Base-by-base conservation (phyloP, 2,329 filamentous ascomycete genomes). In the Ilyonectria robusta region DNA sequence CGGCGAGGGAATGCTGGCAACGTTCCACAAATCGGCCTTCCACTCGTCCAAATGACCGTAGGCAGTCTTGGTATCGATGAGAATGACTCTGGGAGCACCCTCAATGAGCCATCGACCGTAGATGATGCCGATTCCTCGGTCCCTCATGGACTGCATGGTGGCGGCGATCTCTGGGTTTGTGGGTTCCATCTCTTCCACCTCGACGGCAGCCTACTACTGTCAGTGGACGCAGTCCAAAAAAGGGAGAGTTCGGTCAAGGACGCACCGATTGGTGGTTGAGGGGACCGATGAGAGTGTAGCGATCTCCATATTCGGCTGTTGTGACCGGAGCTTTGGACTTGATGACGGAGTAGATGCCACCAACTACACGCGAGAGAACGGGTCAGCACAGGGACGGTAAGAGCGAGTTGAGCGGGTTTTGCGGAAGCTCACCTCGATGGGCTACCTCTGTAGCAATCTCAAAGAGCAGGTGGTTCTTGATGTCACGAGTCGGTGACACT, bases 291-390 rank as follows among this genome's bases (percentile, higher is more conserved):
- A 98, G 89, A 31, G 94, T 97, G 83, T 99, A 99, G 73, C 94
- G 91, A 67, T 97, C 94, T 82, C 96, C 96, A 96, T 98, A 99
- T 83, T 99, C 96, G 68, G 94, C 94, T 1, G 95, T 98, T 48
- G 96, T 98, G 69, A 98, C 96, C 57, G 96, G 95, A 42, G 96
- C 95, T 83, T 99, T 99, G 69, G 96, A 99, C 84, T 99, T 99
- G 83, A 99, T 91, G 72, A 99, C 96, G 17, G 95, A 98, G 87
- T 99, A 99, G 84, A 99, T 99, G 77, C 96, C 96, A 78, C 96
- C 96, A 69, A 99, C 96, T 97, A 65, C 17, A 53, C 33, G 51
- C 65, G 44, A 54, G 61, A 55, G 47, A 21, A 67, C 48, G 46
- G n/a, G 57, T 68, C 59, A 71, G 69, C 66, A 67, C n/a, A 62